Conservation (phyloP, 345 rosid species). For the Brassica cretica region DNA sequence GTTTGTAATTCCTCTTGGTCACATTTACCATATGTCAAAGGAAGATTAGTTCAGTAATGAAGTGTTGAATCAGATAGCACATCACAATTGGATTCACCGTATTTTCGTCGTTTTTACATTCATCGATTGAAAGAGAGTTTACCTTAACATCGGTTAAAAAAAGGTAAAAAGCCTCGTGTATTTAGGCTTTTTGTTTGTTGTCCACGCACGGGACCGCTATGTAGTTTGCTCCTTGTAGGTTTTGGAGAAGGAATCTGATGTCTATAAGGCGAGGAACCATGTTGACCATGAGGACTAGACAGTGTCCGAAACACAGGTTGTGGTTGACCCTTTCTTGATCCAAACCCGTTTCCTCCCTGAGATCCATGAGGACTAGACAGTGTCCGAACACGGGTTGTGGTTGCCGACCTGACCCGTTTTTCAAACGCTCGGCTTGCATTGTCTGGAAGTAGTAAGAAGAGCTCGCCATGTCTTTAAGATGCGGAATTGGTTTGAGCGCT, state of each 20-base stretch:
- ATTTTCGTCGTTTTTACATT: no score
- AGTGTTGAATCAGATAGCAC: no score
- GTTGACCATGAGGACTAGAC: slow-evolving; percentile 53
- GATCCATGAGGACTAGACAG: slow-evolving; percentile 73
- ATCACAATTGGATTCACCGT: no score
- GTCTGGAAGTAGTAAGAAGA: no score
- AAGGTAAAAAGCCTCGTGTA: slow-evolving; percentile 2
- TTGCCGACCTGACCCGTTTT: slow-evolving; percentile 44
- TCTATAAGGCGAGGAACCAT: slow-evolving; percentile 73
- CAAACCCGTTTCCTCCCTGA: slow-evolving; percentile 51
- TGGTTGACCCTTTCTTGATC: slow-evolving; percentile 57
- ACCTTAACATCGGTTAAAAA: slow-evolving; percentile 20
- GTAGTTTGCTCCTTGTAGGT: slow-evolving; percentile 48
- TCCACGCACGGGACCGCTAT: slow-evolving; percentile 9
- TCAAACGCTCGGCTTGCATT: neutral
- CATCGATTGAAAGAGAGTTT: neutral
- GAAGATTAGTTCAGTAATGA: no score
- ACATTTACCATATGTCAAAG: no score
- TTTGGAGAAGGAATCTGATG: slow-evolving; percentile 74
- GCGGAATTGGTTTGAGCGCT: no score
- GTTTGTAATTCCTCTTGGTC: no score
- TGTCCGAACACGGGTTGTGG: slow-evolving; percentile 46
- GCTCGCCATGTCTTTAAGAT: no score
- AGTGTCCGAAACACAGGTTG: slow-evolving; percentile 52
- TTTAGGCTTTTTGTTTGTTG: slow-evolving; percentile 6